phyloP scores from a whole-genome alignment of 2,329 filamentous ascomycete species.

The Gaeumannomyces sp. region DNA sequence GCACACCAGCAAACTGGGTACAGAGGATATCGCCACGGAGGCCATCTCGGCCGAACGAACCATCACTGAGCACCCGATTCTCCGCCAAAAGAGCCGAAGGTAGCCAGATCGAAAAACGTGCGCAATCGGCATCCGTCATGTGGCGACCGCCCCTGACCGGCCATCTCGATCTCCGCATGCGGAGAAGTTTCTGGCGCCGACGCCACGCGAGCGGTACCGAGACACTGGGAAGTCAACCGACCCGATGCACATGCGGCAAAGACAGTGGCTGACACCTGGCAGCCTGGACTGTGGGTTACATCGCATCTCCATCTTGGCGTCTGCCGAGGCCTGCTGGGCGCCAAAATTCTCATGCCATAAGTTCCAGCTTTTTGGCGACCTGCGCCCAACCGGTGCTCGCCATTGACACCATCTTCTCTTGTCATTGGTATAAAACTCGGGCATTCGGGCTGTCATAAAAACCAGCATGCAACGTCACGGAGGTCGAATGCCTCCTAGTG shows the following conservation, averaged over 20 bases:
- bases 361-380: too few species aligned
- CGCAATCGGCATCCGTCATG: neutral
- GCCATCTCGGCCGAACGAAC: too few species aligned
- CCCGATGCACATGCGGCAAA: neutral
- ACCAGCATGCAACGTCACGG: neutral
- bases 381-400: neutral
- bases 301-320: neutral
- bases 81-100: neutral
- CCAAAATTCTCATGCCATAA: neutral
- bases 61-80: too few species aligned
- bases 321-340: neutral
- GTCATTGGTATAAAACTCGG: neutral
- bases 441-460: neutral
- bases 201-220: neutral
- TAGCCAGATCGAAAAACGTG: neutral
- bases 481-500: neutral
- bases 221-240: neutral
- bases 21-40: too few species aligned
- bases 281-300: neutral
- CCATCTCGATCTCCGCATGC: neutral
- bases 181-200: neutral
- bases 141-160: neutral
- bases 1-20: too few species aligned
- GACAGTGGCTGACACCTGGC: neutral
- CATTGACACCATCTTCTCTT: neutral